Evolutionary conservation across 805 yeast species (phyloP), one percentile per base, ranked within the genome.

Genomic region (Suhomyces emberorum): DNA sequence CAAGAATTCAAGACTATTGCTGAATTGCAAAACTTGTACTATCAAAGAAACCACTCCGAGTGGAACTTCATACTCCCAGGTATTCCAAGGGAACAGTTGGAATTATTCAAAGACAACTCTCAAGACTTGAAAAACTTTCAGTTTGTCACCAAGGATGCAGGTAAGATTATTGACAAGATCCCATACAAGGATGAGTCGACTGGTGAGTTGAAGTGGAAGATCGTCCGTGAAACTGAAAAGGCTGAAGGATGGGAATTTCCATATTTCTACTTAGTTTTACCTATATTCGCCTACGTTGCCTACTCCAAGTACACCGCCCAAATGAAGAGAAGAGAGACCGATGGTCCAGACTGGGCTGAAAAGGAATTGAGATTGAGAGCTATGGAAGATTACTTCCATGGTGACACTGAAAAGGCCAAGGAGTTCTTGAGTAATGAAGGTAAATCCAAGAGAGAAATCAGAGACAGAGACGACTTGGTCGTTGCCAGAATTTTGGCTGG

Each of bases 211-310:
- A 78, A 79, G 52, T 86, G 93, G 95, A 74, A 78, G 50, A 65
- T 85, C 38, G 79, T 87, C 30, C 73, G 93, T 44, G 88, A 79
- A 55, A 76, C 81, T 36, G 79, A 75, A 51, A 79, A 79, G 54
- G 72, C 72, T 24, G 95, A 86, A 65, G 95, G 95, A 32, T 86
- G 95, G 95, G 95, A 87, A 57, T 69, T 70, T 45, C 70, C 84
- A 37, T 79, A 81, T 51, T 85, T 81, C 64, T 81, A 74, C 59
- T 66, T 81, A 37, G 83, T 82, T 47, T 74, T 86, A 41, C 95
- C 95, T 14, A 78, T 80, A 17, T 68, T 83, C 54, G 65, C 77
- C 32, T 66, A 79, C 45, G 62, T 83, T 30, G 67, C 79, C 36
- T 77, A 68, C 50, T 55, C 71, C 42, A 68, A 68, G 55, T 66